Evolutionary conservation across 768 basidiomycete genomes (phyloP), one percentile per base, ranked within the genome.

Genomic region (Dictyophora rubrovolvata): DNA sequence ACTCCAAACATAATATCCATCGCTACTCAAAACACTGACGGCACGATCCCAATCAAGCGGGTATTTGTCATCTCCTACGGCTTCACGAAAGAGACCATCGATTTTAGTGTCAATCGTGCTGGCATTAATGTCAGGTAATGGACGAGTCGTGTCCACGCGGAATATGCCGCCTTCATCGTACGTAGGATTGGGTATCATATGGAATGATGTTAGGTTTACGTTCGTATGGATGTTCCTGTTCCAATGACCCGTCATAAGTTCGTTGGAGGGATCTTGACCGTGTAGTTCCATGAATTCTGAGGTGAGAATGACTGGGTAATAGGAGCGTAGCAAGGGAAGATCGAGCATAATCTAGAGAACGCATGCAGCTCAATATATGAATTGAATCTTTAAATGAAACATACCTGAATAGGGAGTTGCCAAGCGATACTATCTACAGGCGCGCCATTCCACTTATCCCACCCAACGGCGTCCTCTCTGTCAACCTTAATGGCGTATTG

Each of bases 401-500:
- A 17, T 37, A 65, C 61, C 51, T 62, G 61, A 21, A 63, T 65
- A 7, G 67, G 67, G 34, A 68, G 61, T 21, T 62, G 60, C 63
- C 62, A 68, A 12, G 64, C 68, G 63, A 67, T 66, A 55, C 66
- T 62, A 51, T 66, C 65, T 11, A 67, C 59, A 7, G 76, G 74
- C 5, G 73, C 62, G 5, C 69, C 61, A 3, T 72, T 67, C 77
- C 77, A 79, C 59, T 77, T 74, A 36, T 72, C 68, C 49, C 68
- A 73, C 28, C 71, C 67, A 60, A 76, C 65, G 10, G 71, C 76
- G 52, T 78, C 75, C 46, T 73, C 71, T 50, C 77, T 70, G 63
- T 78, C 77, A 34, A 79, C 67, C 74, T 76, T 78, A 35, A 68
- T 65, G 0, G 71, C 68, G 56, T 73, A 75, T n/a, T 75, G 69